Evolutionary conservation across 257 asterid species (phyloP).

Genomic region (Paraleonurus japonicus): DNA sequence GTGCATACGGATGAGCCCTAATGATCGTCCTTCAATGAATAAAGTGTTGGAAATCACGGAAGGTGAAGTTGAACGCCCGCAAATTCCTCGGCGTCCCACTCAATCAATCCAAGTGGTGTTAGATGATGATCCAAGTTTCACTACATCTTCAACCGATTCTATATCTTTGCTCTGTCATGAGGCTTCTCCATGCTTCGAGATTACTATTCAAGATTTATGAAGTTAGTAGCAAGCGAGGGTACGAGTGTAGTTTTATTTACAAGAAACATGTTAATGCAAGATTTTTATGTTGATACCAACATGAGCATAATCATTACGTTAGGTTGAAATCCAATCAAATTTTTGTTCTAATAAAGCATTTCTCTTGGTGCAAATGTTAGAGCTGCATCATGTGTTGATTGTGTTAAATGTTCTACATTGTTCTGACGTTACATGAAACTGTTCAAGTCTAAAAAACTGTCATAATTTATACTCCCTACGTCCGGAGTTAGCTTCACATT

Average conservation of each 20-base stretch:
- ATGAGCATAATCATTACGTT: background rate
- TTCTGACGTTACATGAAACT: too few species aligned
- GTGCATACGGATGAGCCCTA: constrained; percentile 28
- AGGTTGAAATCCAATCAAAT: background rate
- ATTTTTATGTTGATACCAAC: too few species aligned
- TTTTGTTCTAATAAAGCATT: too few species aligned
- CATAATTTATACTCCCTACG: too few species aligned
- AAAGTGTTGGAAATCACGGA: constrained; percentile 39
- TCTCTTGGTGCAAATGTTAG: background rate
- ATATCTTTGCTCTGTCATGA: background rate
- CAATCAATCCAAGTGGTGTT: background rate
- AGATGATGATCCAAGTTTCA: background rate
- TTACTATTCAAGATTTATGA: background rate
- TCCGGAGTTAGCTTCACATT: too few species aligned
- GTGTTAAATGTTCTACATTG: background rate
- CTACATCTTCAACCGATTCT: background rate
- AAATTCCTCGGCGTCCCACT: constrained; percentile 20
- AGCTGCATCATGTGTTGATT: background rate
- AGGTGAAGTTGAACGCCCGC: constrained; percentile 26
- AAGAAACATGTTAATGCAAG: background rate
- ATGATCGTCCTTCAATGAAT: constrained; percentile 40
- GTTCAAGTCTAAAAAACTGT: too few species aligned
- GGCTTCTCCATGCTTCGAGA: background rate
- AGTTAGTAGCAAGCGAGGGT: background rate
- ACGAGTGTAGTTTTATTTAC: background rate